These are phyloP conservation scores for Hysterium pulicare DNA, from an alignment of 2,329 filamentous ascomycete genomes.

Conservation along the genomic window DNA sequence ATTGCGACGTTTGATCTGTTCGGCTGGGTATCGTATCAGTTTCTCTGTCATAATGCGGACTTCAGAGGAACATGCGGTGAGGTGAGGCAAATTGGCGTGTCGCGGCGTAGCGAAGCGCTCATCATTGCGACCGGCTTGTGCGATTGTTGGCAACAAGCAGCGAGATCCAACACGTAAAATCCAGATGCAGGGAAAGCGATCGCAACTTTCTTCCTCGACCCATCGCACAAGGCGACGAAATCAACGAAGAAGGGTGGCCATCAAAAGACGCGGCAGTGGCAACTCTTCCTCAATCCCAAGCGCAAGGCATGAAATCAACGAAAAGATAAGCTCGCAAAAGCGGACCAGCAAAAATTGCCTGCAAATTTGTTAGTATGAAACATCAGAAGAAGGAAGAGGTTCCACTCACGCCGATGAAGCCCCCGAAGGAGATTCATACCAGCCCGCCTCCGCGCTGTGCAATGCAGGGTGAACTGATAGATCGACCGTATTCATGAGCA, in stretches of 20 bases:
- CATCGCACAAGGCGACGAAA: constrained; percentile 1
- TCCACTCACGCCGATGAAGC: constrained; percentile 26
- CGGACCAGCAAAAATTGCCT: constrained; percentile 38
- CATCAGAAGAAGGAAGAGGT: constrained; percentile 21
- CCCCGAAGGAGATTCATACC: constrained; percentile 29
- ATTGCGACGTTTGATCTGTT: no score
- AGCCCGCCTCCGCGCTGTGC: constrained; percentile 32
- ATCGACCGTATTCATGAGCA: constrained; percentile 25
- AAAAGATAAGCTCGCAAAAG: constrained; percentile 25
- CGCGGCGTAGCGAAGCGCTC: no score
- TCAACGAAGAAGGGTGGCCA: no score
- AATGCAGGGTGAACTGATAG: constrained; percentile 30
- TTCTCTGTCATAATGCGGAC: no score
- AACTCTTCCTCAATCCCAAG: constrained; percentile 38
- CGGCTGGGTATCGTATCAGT: no score
- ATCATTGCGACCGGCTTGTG: no score
- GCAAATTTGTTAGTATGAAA: neutral
- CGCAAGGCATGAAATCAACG: constrained; percentile 37
- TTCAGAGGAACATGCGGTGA: no score
- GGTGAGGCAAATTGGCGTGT: no score
- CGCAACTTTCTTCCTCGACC: constrained; percentile 1
- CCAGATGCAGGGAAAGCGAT: no score
- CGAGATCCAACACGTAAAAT: no score
- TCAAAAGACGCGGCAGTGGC: neutral
- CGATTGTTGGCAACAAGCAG: no score